Conservation (phyloP, 2,329 filamentous ascomycete species). For the Ophioceras dolichostomum region DNA sequence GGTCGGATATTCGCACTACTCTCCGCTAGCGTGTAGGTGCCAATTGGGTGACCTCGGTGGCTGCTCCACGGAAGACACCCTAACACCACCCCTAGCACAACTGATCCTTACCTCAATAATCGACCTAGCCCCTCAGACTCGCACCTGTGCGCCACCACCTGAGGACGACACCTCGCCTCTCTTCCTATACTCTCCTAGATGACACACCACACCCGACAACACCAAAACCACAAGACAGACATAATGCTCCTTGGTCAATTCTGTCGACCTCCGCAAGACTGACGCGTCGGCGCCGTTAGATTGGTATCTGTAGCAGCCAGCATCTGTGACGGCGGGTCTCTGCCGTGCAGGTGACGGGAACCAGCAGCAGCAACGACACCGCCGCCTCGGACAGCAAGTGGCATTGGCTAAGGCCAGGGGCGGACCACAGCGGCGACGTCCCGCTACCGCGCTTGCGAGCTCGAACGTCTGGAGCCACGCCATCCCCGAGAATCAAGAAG, state of each 20-base stretch:
- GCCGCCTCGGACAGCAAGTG: neutral
- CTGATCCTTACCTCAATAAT: neutral
- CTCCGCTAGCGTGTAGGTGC: neutral
- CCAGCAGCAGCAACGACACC: neutral
- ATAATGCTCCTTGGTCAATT: neutral
- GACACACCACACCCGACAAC: no score
- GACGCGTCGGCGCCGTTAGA: neutral
- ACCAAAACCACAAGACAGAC: no score
- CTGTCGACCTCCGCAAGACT: neutral
- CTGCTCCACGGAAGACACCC: neutral
- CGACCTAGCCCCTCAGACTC: neutral
- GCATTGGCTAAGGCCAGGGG: no score
- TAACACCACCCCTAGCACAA: neutral
- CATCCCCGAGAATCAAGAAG: no score
- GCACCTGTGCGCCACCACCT: constrained; percentile 3
- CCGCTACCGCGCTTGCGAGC: no score
- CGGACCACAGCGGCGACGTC: no score
- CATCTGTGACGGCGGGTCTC: neutral
- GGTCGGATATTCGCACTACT: neutral
- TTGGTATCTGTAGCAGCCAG: neutral
- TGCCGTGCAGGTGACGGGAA: constrained; percentile 2
- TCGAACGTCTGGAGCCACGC: no score
- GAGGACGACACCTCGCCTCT: no score
- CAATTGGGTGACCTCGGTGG: neutral
- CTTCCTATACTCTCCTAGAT: no score